Evolutionary conservation across 768 basidiomycete species (phyloP).

Genomic region (Hemileccinum rubropunctum): DNA sequence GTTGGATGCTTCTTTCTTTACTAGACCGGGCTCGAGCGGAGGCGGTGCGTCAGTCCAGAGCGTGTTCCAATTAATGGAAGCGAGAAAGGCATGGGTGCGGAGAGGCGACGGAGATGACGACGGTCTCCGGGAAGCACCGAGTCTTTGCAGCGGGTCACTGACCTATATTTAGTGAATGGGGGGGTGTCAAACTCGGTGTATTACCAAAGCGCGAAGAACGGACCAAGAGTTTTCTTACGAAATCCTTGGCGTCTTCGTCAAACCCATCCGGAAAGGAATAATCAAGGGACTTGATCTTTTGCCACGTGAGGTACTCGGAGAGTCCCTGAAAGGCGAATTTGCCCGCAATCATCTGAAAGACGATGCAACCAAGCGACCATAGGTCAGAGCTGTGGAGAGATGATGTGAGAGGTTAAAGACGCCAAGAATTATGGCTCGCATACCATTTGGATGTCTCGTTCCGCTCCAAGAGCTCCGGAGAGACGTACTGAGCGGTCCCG

Average conservation of each 20-base stretch:
- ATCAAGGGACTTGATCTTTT: conserved; percentile 87
- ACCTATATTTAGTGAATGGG: conserved; percentile 40
- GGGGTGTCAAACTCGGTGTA: neutral
- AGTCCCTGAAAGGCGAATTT: conserved; percentile 88
- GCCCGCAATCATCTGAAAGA: conserved; percentile 92
- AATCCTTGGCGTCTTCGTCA: conserved; percentile 75
- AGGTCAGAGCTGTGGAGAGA: conserved; percentile 69
- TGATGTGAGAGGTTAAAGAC: neutral
- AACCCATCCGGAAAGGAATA: conserved; percentile 88
- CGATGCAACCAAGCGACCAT: conserved; percentile 93
- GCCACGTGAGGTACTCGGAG: conserved; percentile 93
- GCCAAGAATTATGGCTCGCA: neutral
- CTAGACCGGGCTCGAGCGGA: conserved; percentile 53
- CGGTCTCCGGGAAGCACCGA: conserved; percentile 49
- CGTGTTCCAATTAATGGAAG: conserved; percentile 53
- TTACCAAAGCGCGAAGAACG: neutral
- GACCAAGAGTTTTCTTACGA: conserved; percentile 78
- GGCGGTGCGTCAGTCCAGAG: conserved; percentile 69
- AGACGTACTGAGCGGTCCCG: conserved; percentile 87
- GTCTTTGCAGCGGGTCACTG: conserved; percentile 53
- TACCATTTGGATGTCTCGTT: conserved; percentile 78
- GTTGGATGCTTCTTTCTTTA: conserved; percentile 43
- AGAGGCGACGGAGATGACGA: conserved; percentile 43
- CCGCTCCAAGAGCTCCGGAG: conserved; percentile 77
- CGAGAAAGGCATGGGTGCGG: conserved; percentile 62